phyloP scores from a whole-genome alignment of 2,329 filamentous ascomycete species.

The Sclerotinia nivalis region DNA sequence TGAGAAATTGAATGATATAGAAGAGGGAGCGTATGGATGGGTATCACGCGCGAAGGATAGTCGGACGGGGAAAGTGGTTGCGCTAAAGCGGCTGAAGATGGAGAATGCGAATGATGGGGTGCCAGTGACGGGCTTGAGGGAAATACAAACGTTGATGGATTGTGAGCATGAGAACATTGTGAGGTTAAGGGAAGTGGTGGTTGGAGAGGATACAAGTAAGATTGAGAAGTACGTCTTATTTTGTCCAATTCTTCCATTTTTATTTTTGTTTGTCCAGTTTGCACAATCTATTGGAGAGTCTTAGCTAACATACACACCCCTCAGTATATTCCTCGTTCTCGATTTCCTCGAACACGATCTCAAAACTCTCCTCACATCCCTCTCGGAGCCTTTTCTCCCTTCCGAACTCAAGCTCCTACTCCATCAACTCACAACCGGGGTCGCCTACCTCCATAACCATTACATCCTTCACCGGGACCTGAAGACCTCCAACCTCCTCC shows the following conservation, averaged over 20 bases:
- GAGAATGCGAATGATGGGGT: conserved; percentile 72
- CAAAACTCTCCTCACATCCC: conserved; percentile 87
- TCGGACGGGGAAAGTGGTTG: conserved; percentile 76
- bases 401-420: conserved; percentile 92
- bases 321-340: conserved; percentile 88
- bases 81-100: conserved; percentile 91
- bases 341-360: conserved; percentile 98
- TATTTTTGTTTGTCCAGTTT: background rate
- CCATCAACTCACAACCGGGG: conserved; percentile 75
- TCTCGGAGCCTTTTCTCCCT: conserved; percentile 89
- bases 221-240: conserved; percentile 53
- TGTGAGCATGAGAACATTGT: conserved; percentile 84
- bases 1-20: conserved; percentile 92
- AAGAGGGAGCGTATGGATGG: conserved; percentile 95
- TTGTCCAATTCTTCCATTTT: conserved; percentile 22
- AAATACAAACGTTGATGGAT: conserved; percentile 87
- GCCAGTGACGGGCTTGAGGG: conserved; percentile 86
- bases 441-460: conserved; percentile 81
- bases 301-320: conserved; percentile 28
- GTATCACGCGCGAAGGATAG: conserved; percentile 81
- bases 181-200: conserved; percentile 76
- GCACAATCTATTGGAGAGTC: background rate
- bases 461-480: conserved; percentile 94
- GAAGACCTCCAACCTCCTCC: conserved; percentile 89
- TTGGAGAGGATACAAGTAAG: conserved; percentile 60